Conservation (phyloP, 1,284 basidiomycete genomes). For the Blastosporella zonata region DNA sequence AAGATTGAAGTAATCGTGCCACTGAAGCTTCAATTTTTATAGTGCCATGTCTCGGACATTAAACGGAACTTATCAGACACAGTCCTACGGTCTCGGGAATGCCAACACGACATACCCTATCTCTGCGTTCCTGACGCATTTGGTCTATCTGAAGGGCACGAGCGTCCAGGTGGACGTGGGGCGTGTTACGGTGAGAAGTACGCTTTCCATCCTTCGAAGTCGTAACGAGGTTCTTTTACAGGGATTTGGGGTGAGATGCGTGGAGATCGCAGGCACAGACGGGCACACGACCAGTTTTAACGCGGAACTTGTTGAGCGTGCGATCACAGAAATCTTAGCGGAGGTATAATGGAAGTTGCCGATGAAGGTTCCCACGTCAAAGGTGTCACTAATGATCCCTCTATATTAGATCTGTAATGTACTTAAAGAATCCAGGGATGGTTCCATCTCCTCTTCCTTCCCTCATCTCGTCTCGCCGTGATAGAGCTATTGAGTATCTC, state of each 20-base stretch:
- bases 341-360: constrained; percentile 20
- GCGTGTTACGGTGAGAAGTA: constrained; percentile 54
- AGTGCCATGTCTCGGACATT: constrained; percentile 73
- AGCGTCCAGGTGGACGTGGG: constrained; percentile 59
- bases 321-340: constrained; percentile 44
- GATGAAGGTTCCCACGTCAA: constrained; percentile 14
- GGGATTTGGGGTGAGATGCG: constrained; percentile 62
- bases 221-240: constrained; percentile 24
- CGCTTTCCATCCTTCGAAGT: constrained; percentile 11
- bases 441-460: neutral
- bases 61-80: constrained; percentile 56
- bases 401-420: constrained; percentile 9
- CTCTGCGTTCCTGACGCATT: constrained; percentile 79
- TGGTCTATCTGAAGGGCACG: constrained; percentile 73
- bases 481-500: neutral
- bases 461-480: neutral
- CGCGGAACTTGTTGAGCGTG: constrained; percentile 45
- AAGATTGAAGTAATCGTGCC: constrained; percentile 13
- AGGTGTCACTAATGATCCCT: constrained; percentile 1
- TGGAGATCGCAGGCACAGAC: constrained; percentile 34
- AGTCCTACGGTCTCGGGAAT: constrained; percentile 52
- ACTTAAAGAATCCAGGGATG: constrained; percentile 2
- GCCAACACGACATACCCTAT: constrained; percentile 62
- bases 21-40: constrained; percentile 11
- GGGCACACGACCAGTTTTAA: constrained; percentile 42